Evolutionary conservation across 257 asterid species (phyloP), one percentile per base, ranked within the genome.

Genomic region (Nicotiana tabacum): DNA sequence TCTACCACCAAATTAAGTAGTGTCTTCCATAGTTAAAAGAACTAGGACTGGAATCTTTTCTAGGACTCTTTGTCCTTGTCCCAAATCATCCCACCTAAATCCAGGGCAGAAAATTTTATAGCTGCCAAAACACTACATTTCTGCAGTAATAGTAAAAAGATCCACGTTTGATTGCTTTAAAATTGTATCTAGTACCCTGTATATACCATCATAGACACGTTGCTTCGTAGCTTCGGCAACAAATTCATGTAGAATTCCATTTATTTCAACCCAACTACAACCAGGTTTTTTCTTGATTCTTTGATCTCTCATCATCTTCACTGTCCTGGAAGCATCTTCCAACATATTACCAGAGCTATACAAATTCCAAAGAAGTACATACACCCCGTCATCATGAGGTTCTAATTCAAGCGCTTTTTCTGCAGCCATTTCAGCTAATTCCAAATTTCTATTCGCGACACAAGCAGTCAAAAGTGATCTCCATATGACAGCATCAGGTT

Each of bases 261-360:
- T 88, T 85, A 91, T 88, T 88, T 94, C 97, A 67, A 91, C 87
- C 98, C 98, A 94, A 89, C 97, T 94, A 83, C 96, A 92, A n/a
- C 98, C 97, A 30, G 96, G 94, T 33, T 88, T 92, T 87, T 94
- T 94, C 88, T 94, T 92, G 72, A 94, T 89, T 83, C 86, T 90
- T 82, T 85, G 88, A 80, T 87, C 91, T 79, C 92, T 92, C 98
- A 94, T 94, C 91, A 72, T 84, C 83, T 89, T 89, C 84, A 85
- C 87, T 15, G 87, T 89, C 83, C 86, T 90, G 18, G 82, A 77
- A 77, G 93, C 95, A 77, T 92, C 92, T 27, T 88, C 87, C 92
- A 91, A 90, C 87, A 85, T 91, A 33, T 87, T 88, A 48, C 82
- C 88, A 6, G 95, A 86, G 39, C 91, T 87, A 67, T 91, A 94